Conservation (phyloP, 495 filamentous ascomycete genomes). For the Niebla homalea region DNA sequence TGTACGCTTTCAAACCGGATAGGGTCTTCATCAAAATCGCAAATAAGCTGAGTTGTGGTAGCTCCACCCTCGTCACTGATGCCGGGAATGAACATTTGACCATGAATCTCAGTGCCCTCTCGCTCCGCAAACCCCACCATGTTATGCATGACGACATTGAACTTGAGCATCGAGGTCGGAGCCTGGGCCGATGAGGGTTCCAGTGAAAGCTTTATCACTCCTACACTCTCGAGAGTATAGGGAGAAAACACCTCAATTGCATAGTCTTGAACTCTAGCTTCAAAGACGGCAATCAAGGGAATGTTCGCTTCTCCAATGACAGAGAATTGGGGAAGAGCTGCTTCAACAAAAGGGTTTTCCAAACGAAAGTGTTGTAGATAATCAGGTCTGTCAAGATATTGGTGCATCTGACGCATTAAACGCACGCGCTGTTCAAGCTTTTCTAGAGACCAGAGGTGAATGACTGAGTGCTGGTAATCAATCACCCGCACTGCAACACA, state of each 20-base stretch:
- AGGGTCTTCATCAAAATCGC: slow-evolving; percentile 86
- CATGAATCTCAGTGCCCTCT: slow-evolving; percentile 91
- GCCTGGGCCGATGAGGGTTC: slow-evolving; percentile 91
- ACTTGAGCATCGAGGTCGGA: slow-evolving; percentile 85
- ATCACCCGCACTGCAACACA: slow-evolving; percentile 85
- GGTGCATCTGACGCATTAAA: slow-evolving; percentile 90
- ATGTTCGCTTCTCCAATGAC: slow-evolving; percentile 90
- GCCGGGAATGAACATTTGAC: slow-evolving; percentile 87
- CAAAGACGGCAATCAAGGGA: slow-evolving; percentile 84
- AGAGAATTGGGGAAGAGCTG: slow-evolving; percentile 81
- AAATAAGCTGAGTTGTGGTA: slow-evolving; percentile 88
- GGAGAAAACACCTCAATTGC: slow-evolving; percentile 77
- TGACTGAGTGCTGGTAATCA: slow-evolving; percentile 75
- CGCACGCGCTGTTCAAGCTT: slow-evolving; percentile 80
- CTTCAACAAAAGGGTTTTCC: slow-evolving; percentile 69
- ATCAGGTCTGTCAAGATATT: slow-evolving; percentile 88
- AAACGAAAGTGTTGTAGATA: slow-evolving; percentile 59
- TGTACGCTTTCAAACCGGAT: slow-evolving; percentile 95
- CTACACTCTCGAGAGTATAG: slow-evolving; percentile 80
- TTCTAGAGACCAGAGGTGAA: slow-evolving; percentile 88
- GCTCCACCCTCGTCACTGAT: slow-evolving; percentile 86
- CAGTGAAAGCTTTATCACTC: slow-evolving; percentile 77
- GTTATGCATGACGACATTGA: slow-evolving; percentile 98
- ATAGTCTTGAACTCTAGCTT: slow-evolving; percentile 90
- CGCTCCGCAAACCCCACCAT: slow-evolving; percentile 92